Percentiles rank a stretch among this genome's conserved stretches.
phyloP scores from a whole-genome alignment of 2,329 filamentous ascomycete genomes.

The Paramyrothecium sp. region DNA sequence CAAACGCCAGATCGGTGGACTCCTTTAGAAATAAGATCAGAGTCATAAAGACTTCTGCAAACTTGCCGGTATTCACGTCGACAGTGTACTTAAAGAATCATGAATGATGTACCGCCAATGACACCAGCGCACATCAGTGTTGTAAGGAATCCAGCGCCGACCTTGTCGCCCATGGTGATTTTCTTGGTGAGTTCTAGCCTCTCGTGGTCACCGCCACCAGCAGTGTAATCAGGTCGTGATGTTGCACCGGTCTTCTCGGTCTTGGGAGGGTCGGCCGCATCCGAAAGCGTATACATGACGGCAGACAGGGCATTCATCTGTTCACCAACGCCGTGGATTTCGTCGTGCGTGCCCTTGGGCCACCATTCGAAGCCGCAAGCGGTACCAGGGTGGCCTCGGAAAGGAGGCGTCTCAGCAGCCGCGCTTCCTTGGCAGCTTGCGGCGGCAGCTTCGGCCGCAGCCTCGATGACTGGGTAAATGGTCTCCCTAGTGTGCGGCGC shows the following conservation, averaged over 20 bases:
- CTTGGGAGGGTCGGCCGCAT: constrained; percentile 34
- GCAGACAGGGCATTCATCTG: constrained; percentile 68
- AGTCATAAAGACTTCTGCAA: background rate
- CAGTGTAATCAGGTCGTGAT: constrained; percentile 48
- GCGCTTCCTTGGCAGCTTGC: constrained; percentile 48
- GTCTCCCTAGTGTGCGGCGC: constrained; percentile 49
- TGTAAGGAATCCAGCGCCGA: constrained; percentile 57
- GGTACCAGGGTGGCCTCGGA: constrained; percentile 53
- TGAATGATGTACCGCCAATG: constrained; percentile 18
- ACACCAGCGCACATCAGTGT: constrained; percentile 46
- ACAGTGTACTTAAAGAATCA: background rate
- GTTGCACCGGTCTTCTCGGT: constrained; percentile 60
- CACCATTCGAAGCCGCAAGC: constrained; percentile 70
- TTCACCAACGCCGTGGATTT: constrained; percentile 61
- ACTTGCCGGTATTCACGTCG: background rate
- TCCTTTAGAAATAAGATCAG: background rate
- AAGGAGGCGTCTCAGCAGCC: constrained; percentile 25
- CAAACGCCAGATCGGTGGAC: background rate
- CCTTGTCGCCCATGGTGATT: constrained; percentile 50
- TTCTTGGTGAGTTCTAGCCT: constrained; percentile 20
- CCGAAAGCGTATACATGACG: constrained; percentile 59
- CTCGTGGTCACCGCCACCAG: constrained; percentile 34
- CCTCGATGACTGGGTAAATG: constrained; percentile 50
- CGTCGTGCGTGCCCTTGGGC: constrained; percentile 51
- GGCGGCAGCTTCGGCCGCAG: constrained; percentile 52